Percentiles rank a stretch among this genome's conserved stretches.
Evolutionary conservation across 306 rosid genomes (phyloP).

Genomic region (Rubus idaeus): DNA sequence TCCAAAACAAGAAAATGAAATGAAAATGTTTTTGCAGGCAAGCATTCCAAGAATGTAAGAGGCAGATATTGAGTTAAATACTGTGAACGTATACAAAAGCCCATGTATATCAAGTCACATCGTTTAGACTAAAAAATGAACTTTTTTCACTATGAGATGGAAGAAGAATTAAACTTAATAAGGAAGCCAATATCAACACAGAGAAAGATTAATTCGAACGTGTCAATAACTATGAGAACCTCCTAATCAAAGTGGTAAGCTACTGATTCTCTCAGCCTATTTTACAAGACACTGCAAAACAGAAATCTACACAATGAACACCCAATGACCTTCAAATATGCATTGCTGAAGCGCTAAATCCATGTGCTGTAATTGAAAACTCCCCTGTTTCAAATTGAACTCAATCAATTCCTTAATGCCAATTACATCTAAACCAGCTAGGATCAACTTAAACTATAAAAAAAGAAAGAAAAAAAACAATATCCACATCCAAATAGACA

Average conservation of each 20-base stretch:
- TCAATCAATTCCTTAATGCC: not conserved
- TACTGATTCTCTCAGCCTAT: not conserved
- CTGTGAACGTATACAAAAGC: not conserved
- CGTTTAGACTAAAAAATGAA: not conserved
- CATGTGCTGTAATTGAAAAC: not conserved
- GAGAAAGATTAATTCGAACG: not conserved
- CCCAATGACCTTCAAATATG: not conserved
- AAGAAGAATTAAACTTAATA: not conserved
- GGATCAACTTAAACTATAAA: not conserved
- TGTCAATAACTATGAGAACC: not conserved
- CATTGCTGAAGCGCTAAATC: not conserved
- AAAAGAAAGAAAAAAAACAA: not conserved
- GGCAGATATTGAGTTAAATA: not conserved
- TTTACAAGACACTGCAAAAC: not conserved
- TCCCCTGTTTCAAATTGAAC: not conserved
- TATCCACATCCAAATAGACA: not conserved
- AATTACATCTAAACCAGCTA: constrained; percentile 1
- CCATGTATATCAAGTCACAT: not conserved
- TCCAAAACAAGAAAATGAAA: not conserved
- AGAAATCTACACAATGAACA: not conserved
- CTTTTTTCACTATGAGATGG: not conserved
- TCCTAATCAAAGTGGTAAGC: not conserved
- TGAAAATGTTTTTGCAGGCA: not conserved
- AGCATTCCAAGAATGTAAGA: not conserved
- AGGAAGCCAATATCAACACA: not conserved